Evolutionary conservation across 768 basidiomycete genomes (phyloP).

Genomic region (Phaeotremella skinneri): DNA sequence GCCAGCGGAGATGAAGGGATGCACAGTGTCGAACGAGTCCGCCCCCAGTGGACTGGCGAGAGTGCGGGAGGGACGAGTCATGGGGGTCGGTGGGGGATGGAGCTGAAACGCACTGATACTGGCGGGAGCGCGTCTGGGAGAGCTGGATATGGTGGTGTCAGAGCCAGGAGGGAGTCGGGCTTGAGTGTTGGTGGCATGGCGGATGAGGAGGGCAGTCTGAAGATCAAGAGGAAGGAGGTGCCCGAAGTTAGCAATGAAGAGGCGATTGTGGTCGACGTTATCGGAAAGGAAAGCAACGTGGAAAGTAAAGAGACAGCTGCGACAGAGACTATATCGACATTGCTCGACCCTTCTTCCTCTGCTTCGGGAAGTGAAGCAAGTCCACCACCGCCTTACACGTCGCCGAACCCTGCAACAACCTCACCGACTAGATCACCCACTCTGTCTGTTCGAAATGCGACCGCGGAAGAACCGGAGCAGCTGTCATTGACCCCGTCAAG

Average conservation of each 20-base stretch:
- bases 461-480: not conserved
- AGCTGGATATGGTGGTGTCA: slow-evolving; percentile 16
- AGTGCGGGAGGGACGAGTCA: slow-evolving; percentile 18
- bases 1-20: slow-evolving; percentile 24
- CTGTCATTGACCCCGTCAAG: not conserved
- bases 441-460: slow-evolving; percentile 2
- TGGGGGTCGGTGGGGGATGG: not conserved
- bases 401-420: slow-evolving; percentile 19
- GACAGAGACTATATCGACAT: no score
- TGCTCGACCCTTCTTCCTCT: not conserved
- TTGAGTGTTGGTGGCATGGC: slow-evolving; percentile 21
- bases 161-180: slow-evolving; percentile 2
- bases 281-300: no score
- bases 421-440: not conserved
- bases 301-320: no score
- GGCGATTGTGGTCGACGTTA: slow-evolving; percentile 4
- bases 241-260: no score
- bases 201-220: slow-evolving; percentile 29
- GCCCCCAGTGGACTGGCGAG: slow-evolving; percentile 37
- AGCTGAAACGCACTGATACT: slow-evolving; percentile 10
- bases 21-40: slow-evolving; percentile 3
- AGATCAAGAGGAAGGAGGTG: slow-evolving; percentile 3
- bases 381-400: slow-evolving; percentile 38
- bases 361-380: slow-evolving; percentile 12
- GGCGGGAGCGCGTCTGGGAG: slow-evolving; percentile 16